A percentile compares a stretch with the other conserved stretches of the same genome.
These are phyloP conservation scores for Solanum dulcamara DNA, from an alignment of 257 asterid species.

Conservation along the genomic window DNA sequence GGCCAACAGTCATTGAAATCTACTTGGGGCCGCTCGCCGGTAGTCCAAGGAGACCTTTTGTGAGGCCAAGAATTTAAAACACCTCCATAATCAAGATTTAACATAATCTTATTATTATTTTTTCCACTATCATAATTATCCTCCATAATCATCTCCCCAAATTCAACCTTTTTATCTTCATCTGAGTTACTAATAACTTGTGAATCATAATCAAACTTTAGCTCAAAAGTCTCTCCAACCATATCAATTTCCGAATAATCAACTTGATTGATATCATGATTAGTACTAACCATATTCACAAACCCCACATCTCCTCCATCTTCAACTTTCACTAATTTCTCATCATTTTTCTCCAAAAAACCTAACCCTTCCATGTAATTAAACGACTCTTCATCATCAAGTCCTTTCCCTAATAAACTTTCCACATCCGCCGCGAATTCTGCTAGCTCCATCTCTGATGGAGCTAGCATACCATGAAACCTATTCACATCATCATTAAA, in stretches of 20 bases:
- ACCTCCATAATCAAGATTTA: slow-evolving; percentile 57
- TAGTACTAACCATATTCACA: not conserved
- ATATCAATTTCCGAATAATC: slow-evolving; percentile 12
- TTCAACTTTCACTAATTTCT: slow-evolving; percentile 35
- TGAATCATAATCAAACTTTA: slow-evolving; percentile 47
- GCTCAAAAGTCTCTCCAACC: slow-evolving; percentile 14
- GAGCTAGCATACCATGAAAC: slow-evolving; percentile 24
- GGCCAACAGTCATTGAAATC: slow-evolving; percentile 51
- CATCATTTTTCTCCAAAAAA: slow-evolving; percentile 1
- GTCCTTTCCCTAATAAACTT: slow-evolving; percentile 60
- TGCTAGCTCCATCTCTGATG: slow-evolving; percentile 67
- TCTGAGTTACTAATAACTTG: not conserved
- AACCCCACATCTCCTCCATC: slow-evolving; percentile 18
- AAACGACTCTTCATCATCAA: slow-evolving; percentile 36
- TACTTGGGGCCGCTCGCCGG: slow-evolving; percentile 50
- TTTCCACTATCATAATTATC: not conserved
- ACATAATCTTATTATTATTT: slow-evolving; percentile 21
- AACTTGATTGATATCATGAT: not conserved
- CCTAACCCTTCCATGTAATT: slow-evolving; percentile 63
- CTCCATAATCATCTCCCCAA: not conserved
- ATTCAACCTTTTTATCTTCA: slow-evolving; percentile 4
- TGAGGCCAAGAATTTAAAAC: slow-evolving; percentile 63
- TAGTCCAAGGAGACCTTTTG: slow-evolving; percentile 58
- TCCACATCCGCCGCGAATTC: slow-evolving; percentile 80
- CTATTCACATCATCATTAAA: slow-evolving; percentile 5